Evolutionary conservation across 2,329 filamentous ascomycete species (phyloP).

Genomic region (Colletotrichum gigasporum): DNA sequence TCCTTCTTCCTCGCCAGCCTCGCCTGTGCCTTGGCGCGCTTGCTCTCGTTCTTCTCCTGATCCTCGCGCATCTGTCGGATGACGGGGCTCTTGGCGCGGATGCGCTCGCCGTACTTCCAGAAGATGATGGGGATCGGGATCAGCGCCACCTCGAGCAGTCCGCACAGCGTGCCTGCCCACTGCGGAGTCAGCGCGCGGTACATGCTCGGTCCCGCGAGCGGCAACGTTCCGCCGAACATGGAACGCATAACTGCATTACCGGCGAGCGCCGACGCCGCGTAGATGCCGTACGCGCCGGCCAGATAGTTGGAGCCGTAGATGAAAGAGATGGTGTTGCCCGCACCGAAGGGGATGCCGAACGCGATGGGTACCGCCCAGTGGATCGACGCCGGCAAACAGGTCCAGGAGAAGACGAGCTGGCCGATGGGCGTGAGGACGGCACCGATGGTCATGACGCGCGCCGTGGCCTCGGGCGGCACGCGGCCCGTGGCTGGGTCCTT

Average conservation of each 20-base stretch:
- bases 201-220: slow-evolving; percentile 78
- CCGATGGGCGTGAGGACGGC: slow-evolving; percentile 79
- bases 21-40: slow-evolving; percentile 41
- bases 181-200: slow-evolving; percentile 75
- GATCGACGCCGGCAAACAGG: slow-evolving; percentile 77
- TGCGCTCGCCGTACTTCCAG: slow-evolving; percentile 68
- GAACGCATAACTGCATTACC: slow-evolving; percentile 81
- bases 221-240: slow-evolving; percentile 79
- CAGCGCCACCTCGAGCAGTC: slow-evolving; percentile 75
- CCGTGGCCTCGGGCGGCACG: slow-evolving; percentile 80
- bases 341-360: slow-evolving; percentile 82
- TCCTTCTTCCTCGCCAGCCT: slow-evolving; percentile 36
- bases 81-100: slow-evolving; percentile 60
- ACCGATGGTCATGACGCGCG: slow-evolving; percentile 81
- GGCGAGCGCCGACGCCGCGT: slow-evolving; percentile 81
- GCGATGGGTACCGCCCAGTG: slow-evolving; percentile 85
- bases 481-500: slow-evolving; percentile 80
- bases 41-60: slow-evolving; percentile 48
- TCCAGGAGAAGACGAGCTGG: slow-evolving; percentile 90
- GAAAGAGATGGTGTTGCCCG: slow-evolving; percentile 80
- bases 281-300: slow-evolving; percentile 78
- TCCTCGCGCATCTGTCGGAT: slow-evolving; percentile 56
- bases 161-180: slow-evolving; percentile 82
- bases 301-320: slow-evolving; percentile 87
- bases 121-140: slow-evolving; percentile 86